Conservation (phyloP, 345 rosid species). For the Triadica sebifera region DNA sequence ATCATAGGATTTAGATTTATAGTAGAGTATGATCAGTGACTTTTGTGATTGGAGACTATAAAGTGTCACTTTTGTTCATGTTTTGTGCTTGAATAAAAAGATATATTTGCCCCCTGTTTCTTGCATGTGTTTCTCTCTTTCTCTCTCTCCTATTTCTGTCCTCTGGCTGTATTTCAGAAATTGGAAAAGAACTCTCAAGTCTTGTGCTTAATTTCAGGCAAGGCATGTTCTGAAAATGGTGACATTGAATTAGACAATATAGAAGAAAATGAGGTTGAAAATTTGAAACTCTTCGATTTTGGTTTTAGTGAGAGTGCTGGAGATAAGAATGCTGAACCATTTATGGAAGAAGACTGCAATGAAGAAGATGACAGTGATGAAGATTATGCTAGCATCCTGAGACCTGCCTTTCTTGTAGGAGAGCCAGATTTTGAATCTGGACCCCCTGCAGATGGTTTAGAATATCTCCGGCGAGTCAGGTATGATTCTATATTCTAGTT, state of each 20-base stretch:
- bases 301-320: slow-evolving; percentile 19
- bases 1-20: slow-evolving; percentile 6
- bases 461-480: slow-evolving; percentile 91
- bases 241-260: slow-evolving; percentile 29
- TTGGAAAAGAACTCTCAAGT: slow-evolving; percentile 12
- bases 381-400: slow-evolving; percentile 68
- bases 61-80: slow-evolving; percentile 1
- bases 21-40: slow-evolving; percentile 1
- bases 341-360: slow-evolving; percentile 33
- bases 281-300: slow-evolving; percentile 22
- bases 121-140: slow-evolving; percentile 5
- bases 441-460: slow-evolving; percentile 90
- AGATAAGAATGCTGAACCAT: slow-evolving; percentile 29
- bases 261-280: slow-evolving; percentile 26
- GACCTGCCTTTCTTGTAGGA: slow-evolving; percentile 81
- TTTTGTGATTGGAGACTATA: slow-evolving; percentile 13
- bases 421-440: slow-evolving; percentile 89
- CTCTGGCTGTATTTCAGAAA: background rate
- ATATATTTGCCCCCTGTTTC: background rate
- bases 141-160: background rate
- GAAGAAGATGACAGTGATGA: slow-evolving; percentile 67
- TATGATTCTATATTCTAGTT: slow-evolving; percentile 20
- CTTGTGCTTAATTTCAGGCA: slow-evolving; percentile 47
- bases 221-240: slow-evolving; percentile 28
- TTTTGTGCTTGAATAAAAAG: slow-evolving; percentile 10